Conservation (phyloP, 2,329 filamentous ascomycete species). For the Fusarium nematophilum region DNA sequence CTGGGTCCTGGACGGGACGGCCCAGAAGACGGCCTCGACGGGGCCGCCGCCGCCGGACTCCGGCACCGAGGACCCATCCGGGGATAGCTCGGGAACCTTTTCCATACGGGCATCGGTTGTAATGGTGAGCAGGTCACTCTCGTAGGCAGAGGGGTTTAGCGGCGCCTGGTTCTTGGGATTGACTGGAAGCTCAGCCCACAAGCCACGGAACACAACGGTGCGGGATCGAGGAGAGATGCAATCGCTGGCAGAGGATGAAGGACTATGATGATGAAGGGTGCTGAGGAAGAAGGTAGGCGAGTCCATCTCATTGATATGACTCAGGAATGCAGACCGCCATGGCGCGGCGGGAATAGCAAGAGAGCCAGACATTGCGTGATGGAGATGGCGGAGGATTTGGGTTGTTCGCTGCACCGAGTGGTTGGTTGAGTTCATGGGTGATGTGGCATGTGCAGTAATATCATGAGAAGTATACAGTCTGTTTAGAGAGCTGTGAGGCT, state of each 20-base stretch:
- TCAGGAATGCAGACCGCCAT: slow-evolving; percentile 64
- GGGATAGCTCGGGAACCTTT: slow-evolving; percentile 78
- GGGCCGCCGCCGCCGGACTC: slow-evolving; percentile 71
- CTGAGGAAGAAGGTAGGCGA: slow-evolving; percentile 63
- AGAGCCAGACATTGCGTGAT: slow-evolving; percentile 44
- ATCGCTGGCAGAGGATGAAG: slow-evolving; percentile 45
- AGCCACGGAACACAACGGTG: slow-evolving; percentile 86
- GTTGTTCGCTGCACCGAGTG: slow-evolving; percentile 39
- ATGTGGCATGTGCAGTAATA: not conserved
- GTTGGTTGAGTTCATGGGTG: slow-evolving; percentile 33
- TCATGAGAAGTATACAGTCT: not conserved
- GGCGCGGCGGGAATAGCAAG: slow-evolving; percentile 54
- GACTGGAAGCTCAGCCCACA: slow-evolving; percentile 79
- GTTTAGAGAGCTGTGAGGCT: not conserved
- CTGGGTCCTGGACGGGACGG: slow-evolving; percentile 75
- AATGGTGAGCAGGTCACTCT: slow-evolving; percentile 82
- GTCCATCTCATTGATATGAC: slow-evolving; percentile 61
- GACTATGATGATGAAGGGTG: slow-evolving; percentile 57
- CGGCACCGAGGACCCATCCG: slow-evolving; percentile 54
- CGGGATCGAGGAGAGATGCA: slow-evolving; percentile 70
- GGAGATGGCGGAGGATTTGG: slow-evolving; percentile 45
- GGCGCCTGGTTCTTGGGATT: slow-evolving; percentile 80
- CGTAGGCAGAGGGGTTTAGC: slow-evolving; percentile 75
- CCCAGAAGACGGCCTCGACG: slow-evolving; percentile 90
- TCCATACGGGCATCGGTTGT: slow-evolving; percentile 91